Evolutionary conservation across 495 filamentous ascomycete genomes (phyloP).

Genomic region (Talaromyces borbonicus): DNA sequence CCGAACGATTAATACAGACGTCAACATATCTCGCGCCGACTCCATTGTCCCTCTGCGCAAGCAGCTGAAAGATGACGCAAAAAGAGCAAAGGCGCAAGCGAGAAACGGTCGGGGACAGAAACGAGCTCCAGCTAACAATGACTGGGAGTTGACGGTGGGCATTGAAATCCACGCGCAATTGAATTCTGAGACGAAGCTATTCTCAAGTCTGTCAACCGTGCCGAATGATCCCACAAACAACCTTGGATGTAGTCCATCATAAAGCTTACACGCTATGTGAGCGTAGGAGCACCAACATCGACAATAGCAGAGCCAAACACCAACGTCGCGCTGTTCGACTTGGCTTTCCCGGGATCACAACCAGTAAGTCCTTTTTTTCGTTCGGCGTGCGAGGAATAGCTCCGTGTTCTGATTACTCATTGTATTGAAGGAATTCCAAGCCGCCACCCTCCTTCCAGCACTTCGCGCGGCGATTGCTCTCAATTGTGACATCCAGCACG

Average conservation of each 20-base stretch:
- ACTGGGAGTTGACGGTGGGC: conserved; percentile 86
- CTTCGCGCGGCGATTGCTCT: conserved; percentile 81
- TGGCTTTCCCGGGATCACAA: conserved; percentile 81
- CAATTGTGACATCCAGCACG: conserved; percentile 61
- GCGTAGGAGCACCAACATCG: conserved; percentile 54
- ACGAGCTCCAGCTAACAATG: conserved; percentile 25
- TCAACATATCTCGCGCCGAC: conserved; percentile 10
- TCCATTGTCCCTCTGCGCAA: conserved; percentile 53
- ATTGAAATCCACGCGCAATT: conserved; percentile 97
- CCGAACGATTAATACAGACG: conserved; percentile 4
- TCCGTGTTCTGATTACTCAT: not conserved
- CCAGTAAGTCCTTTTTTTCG: conserved; percentile 38
- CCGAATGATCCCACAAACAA: no score
- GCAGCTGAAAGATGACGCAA: conserved; percentile 64
- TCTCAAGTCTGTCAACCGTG: conserved; percentile 45
- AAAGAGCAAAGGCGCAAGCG: conserved; percentile 31
- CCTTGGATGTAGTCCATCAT: no score
- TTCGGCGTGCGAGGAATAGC: not conserved
- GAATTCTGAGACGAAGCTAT: conserved; percentile 76
- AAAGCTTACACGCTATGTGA: no score
- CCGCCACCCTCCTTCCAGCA: conserved; percentile 74
- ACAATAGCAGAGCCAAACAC: conserved; percentile 65
- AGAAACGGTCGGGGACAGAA: conserved; percentile 27
- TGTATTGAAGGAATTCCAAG: conserved; percentile 54
- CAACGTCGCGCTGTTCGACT: conserved; percentile 80